Base-by-base conservation (phyloP, 1,139 yeast genomes). In the Scheffersomyces segobiensis region DNA sequence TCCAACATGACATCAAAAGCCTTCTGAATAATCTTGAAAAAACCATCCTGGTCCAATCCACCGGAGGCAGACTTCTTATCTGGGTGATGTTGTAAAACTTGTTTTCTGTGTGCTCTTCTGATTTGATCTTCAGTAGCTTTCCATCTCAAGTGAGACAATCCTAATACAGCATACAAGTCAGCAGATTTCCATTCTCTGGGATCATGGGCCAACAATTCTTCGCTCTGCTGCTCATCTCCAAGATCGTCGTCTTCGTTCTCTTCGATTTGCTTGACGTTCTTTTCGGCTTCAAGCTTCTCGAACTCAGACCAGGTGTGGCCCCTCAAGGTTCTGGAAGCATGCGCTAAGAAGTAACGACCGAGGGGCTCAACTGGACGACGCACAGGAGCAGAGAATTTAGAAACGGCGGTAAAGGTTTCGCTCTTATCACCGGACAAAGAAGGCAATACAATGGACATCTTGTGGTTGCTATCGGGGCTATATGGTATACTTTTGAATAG, bases 291-390 rank as follows among this genome's bases (percentile, higher is more conserved):
- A 67, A 93, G 81, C 75, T 90, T 88, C 80, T 95, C 99, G 71
- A 86, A 95, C 78, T 96, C 98, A 56, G 98, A 92, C 97, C 98
- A 95, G 59, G 98, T 92, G 80, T 97, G 97, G 76, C 97, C 97
- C 79, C 97, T 88, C 67, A 93, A 83, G 62, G 96, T 87, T 83
- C 99, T 90, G 67, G 97, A 88, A 60, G 99, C 99, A 72, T 96
- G 99, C 59, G 98, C 97, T 71, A 96, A 83, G 80, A 92, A 95
- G 73, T 86, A 90, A 65, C 96, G 96, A 57, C 99, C 99, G 66
- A 93, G 98, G 49, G 99, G 98, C 79, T 95, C 99, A 65, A 93
- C 83, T 62, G 95, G 89, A 75, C 97, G 93, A 72, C 91, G 91
- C 56, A 84, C 84, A 57, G 97, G 87, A 42, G 88, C 83, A 54